Percentiles rank a stretch among this genome's conserved stretches.
phyloP scores from a whole-genome alignment of 306 rosid species.

The Cucurbita maxima region DNA sequence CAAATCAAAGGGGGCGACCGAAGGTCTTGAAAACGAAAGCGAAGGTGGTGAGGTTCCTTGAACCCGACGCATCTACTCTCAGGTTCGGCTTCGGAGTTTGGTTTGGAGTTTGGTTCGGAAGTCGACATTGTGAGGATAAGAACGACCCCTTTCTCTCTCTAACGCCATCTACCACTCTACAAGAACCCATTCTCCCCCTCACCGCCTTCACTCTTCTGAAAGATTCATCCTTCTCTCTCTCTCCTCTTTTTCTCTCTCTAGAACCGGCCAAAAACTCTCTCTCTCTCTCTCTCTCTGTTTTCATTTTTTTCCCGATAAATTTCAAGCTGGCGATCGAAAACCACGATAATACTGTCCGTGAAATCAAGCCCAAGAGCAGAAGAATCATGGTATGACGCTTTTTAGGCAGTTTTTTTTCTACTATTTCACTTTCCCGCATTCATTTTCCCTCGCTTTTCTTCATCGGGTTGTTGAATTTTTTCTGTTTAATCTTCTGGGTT shows the following conservation, averaged over 20 bases:
- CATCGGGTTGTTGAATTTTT: too few species aligned
- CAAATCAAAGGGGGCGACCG: constrained; percentile 11
- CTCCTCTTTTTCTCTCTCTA: background rate
- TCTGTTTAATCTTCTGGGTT: background rate
- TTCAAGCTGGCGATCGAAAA: constrained; percentile 83
- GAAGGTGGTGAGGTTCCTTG: constrained; percentile 51
- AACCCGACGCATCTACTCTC: constrained; percentile 29
- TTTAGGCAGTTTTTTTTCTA: background rate
- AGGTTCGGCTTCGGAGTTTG: constrained; percentile 20
- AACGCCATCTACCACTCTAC: constrained; percentile 54
- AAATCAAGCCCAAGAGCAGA: constrained; percentile 88
- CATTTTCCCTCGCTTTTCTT: too few species aligned
- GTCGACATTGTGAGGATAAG: constrained; percentile 92
- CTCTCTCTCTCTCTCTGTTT: background rate
- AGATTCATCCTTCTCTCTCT: background rate
- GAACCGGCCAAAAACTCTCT: background rate
- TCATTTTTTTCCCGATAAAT: background rate
- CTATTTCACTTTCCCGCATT: background rate
- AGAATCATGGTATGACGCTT: constrained; percentile 61
- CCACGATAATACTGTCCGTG: constrained; percentile 60
- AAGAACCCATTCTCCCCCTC: constrained; percentile 59
- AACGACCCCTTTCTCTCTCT: constrained; percentile 30
- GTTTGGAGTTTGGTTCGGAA: background rate
- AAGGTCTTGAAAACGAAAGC: constrained; percentile 46
- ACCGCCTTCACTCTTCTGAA: constrained; percentile 25